Conservation (phyloP, 2,329 filamentous ascomycete species). For the Diplodia intermedia region DNA sequence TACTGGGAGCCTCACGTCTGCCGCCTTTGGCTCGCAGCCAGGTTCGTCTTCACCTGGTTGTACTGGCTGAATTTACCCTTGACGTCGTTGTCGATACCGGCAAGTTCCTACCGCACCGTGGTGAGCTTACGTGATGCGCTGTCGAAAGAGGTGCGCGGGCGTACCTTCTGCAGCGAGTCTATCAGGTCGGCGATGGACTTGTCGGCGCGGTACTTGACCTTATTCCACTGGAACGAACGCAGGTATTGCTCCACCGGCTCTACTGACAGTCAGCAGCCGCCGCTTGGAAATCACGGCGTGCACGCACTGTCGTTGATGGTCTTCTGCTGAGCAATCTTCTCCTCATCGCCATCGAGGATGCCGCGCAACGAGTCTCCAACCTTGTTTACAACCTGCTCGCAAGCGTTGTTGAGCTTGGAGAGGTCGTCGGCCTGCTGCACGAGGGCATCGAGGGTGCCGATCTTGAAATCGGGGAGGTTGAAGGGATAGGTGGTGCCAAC, state of each 20-base stretch:
- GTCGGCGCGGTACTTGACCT: conserved; percentile 94
- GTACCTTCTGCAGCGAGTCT: conserved; percentile 84
- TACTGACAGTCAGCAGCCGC: conserved; percentile 49
- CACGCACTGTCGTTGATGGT: conserved; percentile 88
- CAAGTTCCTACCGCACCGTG: conserved; percentile 70
- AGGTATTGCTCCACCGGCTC: conserved; percentile 97
- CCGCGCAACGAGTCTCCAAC: conserved; percentile 84
- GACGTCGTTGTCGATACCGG: conserved; percentile 93
- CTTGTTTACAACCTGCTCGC: conserved; percentile 83
- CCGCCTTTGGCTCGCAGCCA: conserved; percentile 81
- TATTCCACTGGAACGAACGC: conserved; percentile 91
- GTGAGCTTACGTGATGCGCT: not conserved
- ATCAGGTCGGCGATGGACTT: conserved; percentile 88
- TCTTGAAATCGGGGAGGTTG: conserved; percentile 92
- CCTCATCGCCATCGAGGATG: conserved; percentile 83
- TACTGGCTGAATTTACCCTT: conserved; percentile 95
- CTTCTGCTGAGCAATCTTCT: conserved; percentile 84
- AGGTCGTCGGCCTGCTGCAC: conserved; percentile 97
- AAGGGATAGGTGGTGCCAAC: conserved; percentile 80
- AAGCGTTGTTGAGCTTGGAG: conserved; percentile 81
- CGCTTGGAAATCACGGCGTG: not conserved
- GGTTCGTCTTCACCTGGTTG: conserved; percentile 85
- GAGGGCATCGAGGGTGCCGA: conserved; percentile 91
- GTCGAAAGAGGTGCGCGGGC: conserved; percentile 9
- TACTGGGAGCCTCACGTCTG: conserved; percentile 71